Evolutionary conservation across 306 rosid genomes (phyloP).

Genomic region (Acacia acuminata): DNA sequence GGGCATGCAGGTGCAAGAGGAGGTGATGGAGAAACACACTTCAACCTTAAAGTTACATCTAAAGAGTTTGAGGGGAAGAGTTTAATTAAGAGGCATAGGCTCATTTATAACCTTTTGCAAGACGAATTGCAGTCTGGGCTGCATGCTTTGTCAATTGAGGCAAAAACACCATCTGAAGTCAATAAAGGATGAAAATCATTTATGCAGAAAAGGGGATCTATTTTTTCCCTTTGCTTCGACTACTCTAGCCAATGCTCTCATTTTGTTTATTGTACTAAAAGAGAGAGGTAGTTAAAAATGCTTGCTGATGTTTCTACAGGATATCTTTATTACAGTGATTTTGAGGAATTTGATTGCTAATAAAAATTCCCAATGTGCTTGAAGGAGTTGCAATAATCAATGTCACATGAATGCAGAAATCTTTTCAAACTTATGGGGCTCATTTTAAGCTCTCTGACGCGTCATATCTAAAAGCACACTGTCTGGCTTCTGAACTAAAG

Average conservation of each 20-base stretch:
- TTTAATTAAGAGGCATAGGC: constrained; percentile 70
- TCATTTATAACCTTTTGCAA: constrained; percentile 55
- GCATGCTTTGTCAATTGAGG: constrained; percentile 66
- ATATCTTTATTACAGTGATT: constrained; percentile 8
- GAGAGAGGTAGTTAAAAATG: neutral
- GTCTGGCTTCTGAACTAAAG: neutral
- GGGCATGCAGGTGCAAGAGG: constrained; percentile 68
- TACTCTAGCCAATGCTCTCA: neutral
- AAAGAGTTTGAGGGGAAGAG: constrained; percentile 66
- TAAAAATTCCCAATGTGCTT: neutral
- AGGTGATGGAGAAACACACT: constrained; percentile 68
- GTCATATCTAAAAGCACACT: neutral
- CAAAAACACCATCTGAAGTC: constrained; percentile 63
- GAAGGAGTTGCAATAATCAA: neutral
- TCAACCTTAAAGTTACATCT: constrained; percentile 60
- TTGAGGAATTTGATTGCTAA: neutral
- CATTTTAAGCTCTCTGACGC: neutral
- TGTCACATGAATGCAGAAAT: neutral
- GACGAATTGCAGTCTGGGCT: constrained; percentile 67
- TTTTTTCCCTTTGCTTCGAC: neutral
- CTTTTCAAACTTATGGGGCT: neutral
- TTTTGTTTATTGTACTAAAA: neutral
- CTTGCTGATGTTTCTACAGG: constrained; percentile 13
- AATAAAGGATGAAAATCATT: constrained; percentile 26
- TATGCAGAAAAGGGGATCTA: constrained; percentile 27